phyloP scores from a whole-genome alignment of 148 eudicot species.

The Nyssa sinensis region DNA sequence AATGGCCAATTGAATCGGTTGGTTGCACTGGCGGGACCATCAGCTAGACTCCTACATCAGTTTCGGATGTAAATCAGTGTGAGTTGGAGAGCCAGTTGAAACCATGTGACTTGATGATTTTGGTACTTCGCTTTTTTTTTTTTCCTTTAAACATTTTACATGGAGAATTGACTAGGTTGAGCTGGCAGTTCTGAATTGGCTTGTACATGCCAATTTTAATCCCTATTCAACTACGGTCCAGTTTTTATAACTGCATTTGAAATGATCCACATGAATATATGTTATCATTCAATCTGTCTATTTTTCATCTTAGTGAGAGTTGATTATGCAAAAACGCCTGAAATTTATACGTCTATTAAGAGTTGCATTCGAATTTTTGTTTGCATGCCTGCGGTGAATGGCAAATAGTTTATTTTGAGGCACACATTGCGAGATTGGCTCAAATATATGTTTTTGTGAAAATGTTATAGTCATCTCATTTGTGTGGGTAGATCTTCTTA shows the following conservation, averaged over 20 bases:
- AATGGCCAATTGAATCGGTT: neutral
- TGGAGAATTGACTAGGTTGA: no score
- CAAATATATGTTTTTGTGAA: neutral
- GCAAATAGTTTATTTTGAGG: neutral
- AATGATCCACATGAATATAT: neutral
- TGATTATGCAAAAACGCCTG: neutral
- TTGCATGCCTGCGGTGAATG: neutral
- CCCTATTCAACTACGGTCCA: neutral
- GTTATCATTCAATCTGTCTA: neutral
- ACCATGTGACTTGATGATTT: neutral
- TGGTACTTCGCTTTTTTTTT: neutral
- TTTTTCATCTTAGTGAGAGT: neutral
- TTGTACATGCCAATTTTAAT: slow-evolving; percentile 1
- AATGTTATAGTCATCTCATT: neutral
- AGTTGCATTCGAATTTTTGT: neutral
- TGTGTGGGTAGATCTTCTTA: neutral
- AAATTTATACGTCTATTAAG: neutral
- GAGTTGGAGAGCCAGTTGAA: neutral
- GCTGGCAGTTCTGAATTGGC: neutral
- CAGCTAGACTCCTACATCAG: neutral
- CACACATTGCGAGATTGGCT: neutral
- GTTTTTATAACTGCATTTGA: neutral
- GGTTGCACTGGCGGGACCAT: neutral
- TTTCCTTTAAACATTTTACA: neutral
- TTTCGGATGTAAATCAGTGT: slow-evolving; percentile 7